Evolutionary conservation across 139 green algal species (phyloP).

Genomic region (Coelastrella sp.): DNA sequence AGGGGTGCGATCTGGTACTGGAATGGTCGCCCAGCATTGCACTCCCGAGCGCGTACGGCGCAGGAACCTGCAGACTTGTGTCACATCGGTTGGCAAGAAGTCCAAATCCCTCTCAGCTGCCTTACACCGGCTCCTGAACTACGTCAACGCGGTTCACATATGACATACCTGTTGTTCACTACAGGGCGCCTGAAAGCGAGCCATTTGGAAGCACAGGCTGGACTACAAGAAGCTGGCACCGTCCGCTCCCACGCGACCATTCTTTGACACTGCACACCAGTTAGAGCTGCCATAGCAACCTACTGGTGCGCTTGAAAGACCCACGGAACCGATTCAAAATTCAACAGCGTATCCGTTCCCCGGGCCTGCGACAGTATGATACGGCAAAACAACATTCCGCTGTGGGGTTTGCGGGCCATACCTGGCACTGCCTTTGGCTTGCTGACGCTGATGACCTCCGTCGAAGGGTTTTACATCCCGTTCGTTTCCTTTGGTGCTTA

Average conservation of each 20-base stretch:
- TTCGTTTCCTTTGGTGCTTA: no score
- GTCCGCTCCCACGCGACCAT: background rate
- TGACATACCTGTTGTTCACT: background rate
- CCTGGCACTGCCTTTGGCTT: background rate
- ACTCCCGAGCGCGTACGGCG: background rate
- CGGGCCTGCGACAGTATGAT: background rate
- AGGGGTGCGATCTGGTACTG: conserved; percentile 18
- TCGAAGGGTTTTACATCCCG: background rate
- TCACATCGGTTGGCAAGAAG: conserved; percentile 1
- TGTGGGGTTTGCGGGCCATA: background rate
- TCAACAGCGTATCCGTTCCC: background rate
- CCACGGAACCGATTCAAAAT: background rate
- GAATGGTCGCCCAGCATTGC: conserved; percentile 42
- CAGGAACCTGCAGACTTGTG: conserved; percentile 22
- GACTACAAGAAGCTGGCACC: background rate
- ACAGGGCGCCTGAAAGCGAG: background rate
- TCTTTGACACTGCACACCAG: background rate
- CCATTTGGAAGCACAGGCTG: background rate
- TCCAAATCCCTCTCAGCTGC: no score
- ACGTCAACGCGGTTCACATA: no score
- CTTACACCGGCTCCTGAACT: no score
- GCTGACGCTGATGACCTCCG: background rate
- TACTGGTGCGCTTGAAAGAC: background rate
- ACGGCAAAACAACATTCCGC: background rate
- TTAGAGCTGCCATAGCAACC: background rate